These are phyloP conservation scores for Tremellales sp. DNA, from an alignment of 1,284 basidiomycete species.

Conservation along the genomic window DNA sequence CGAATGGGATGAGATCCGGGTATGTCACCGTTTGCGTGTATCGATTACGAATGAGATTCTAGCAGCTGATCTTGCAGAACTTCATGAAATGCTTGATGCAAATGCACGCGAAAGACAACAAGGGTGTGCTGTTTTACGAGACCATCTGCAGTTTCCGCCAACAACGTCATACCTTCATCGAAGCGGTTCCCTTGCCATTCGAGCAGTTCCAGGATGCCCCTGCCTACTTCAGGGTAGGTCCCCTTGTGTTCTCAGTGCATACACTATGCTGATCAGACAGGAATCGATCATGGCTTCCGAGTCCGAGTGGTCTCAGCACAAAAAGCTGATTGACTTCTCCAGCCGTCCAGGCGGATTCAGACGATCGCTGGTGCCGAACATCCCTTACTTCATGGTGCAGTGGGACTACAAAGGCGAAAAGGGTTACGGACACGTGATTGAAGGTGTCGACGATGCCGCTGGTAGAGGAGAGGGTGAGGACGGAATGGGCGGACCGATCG, in stretches of 20 bases:
- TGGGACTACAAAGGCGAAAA: slow-evolving; percentile 97
- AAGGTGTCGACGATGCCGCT: slow-evolving; percentile 66
- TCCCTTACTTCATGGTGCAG: slow-evolving; percentile 98
- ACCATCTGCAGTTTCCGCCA: slow-evolving; percentile 78
- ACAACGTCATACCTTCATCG: slow-evolving; percentile 88
- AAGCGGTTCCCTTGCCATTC: slow-evolving; percentile 83
- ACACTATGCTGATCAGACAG: slow-evolving; percentile 47
- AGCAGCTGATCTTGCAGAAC: slow-evolving; percentile 61
- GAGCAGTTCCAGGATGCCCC: slow-evolving; percentile 78
- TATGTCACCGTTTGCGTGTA: slow-evolving; percentile 48
- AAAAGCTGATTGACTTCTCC: slow-evolving; percentile 91
- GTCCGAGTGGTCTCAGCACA: slow-evolving; percentile 95
- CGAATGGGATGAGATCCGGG: slow-evolving; percentile 92
- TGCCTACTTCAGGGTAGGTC: slow-evolving; percentile 79
- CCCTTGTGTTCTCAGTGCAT: neutral
- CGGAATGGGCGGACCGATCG: slow-evolving; percentile 43
- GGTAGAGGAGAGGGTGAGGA: neutral
- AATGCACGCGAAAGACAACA: slow-evolving; percentile 84
- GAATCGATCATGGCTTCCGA: slow-evolving; percentile 89
- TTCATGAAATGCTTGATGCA: slow-evolving; percentile 98
- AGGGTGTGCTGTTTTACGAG: slow-evolving; percentile 90
- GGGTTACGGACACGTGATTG: slow-evolving; percentile 95
- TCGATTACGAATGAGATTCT: neutral
- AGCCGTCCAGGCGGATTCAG: slow-evolving; percentile 82
- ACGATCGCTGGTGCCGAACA: slow-evolving; percentile 85